A percentile compares a stretch with the other conserved stretches of the same genome.
phyloP scores from a whole-genome alignment of 1,284 basidiomycete genomes.

The Cystobasidium pallidum region DNA sequence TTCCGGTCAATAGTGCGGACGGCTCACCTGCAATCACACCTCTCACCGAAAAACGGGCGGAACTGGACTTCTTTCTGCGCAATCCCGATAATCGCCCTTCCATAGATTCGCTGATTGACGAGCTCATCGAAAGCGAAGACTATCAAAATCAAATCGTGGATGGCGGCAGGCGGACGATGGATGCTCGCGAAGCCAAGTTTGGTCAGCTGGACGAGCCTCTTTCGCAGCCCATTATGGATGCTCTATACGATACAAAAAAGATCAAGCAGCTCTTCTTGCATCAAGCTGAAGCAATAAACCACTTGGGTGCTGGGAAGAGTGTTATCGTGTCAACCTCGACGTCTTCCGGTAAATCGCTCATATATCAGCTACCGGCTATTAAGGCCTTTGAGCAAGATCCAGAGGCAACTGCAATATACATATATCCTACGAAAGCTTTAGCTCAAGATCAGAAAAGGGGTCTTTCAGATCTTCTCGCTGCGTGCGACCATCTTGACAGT shows the following conservation, averaged over 20 bases:
- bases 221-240: slow-evolving; percentile 65
- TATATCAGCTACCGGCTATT: slow-evolving; percentile 78
- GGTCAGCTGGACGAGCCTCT: slow-evolving; percentile 67
- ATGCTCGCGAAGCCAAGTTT: slow-evolving; percentile 62
- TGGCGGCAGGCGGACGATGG: slow-evolving; percentile 61
- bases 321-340: slow-evolving; percentile 90
- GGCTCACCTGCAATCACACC: slow-evolving; percentile 44
- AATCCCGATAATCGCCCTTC: slow-evolving; percentile 64
- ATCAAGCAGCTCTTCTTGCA: slow-evolving; percentile 75
- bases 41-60: slow-evolving; percentile 46
- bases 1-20: slow-evolving; percentile 64
- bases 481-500: slow-evolving; percentile 67
- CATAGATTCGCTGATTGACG: slow-evolving; percentile 65
- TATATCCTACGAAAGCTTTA: slow-evolving; percentile 91
- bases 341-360: slow-evolving; percentile 87
- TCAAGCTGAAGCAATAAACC: slow-evolving; percentile 75
- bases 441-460: slow-evolving; percentile 83
- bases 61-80: slow-evolving; percentile 50
- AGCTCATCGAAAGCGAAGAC: slow-evolving; percentile 66
- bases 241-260: slow-evolving; percentile 66
- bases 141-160: slow-evolving; percentile 71
- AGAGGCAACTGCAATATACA: slow-evolving; percentile 73
- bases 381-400: slow-evolving; percentile 68
- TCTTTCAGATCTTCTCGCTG: slow-evolving; percentile 68
- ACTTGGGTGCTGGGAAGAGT: slow-evolving; percentile 66